phyloP scores from a whole-genome alignment of 345 rosid species.

The Camelina sativa region DNA sequence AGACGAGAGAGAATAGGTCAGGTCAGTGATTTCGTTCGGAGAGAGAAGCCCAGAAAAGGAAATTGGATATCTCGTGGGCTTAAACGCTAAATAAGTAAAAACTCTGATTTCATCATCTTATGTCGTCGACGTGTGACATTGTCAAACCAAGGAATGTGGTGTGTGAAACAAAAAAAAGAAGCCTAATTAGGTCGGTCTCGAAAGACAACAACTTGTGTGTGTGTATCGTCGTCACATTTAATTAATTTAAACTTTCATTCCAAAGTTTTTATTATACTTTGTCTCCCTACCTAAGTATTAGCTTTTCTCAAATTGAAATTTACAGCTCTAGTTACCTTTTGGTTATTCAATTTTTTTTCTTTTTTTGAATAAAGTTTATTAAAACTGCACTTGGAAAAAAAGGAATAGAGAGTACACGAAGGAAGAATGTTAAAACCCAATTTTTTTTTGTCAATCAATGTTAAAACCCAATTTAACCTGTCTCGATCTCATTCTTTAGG shows the following conservation, averaged over 20 bases:
- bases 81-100: background rate
- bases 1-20: constrained; percentile 35
- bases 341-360: background rate
- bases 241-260: background rate
- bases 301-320: background rate
- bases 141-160: constrained; percentile 28
- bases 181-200: constrained; percentile 24
- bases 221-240: background rate
- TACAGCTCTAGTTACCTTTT: background rate
- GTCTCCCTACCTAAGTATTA: background rate
- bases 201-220: background rate
- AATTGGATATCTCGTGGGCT: constrained; percentile 34
- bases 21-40: constrained; percentile 21
- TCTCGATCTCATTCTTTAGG: constrained; percentile 30
- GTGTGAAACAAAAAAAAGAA: constrained; percentile 7
- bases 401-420: background rate
- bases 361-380: too few relatives aligned
- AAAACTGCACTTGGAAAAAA: too few relatives aligned
- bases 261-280: background rate
- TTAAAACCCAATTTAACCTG: constrained; percentile 13
- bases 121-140: constrained; percentile 42
- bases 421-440: constrained; percentile 11
- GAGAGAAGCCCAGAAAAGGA: constrained; percentile 39
- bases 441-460: background rate
- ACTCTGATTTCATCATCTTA: background rate